A percentile compares a stretch with the other conserved stretches of the same genome.
Evolutionary conservation across 2,329 filamentous ascomycete species (phyloP).

Genomic region (Didymosphaeria variabile): DNA sequence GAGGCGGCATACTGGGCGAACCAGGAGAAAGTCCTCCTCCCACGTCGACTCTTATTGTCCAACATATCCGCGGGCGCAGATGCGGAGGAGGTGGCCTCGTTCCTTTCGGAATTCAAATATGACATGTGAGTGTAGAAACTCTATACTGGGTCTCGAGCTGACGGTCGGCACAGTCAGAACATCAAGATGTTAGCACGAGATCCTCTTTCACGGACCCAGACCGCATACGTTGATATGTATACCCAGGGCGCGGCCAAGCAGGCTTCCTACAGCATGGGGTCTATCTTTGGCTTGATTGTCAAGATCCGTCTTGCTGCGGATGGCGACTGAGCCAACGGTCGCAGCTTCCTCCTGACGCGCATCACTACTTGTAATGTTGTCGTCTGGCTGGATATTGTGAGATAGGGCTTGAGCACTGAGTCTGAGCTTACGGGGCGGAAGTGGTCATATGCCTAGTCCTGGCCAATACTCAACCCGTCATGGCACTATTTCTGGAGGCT

Average conservation of each 20-base stretch:
- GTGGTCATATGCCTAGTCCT: not conserved
- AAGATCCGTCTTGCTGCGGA: slow-evolving; percentile 23
- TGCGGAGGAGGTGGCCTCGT: slow-evolving; percentile 23
- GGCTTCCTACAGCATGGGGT: slow-evolving; percentile 23
- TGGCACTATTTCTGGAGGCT: not conserved
- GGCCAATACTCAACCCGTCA: not conserved
- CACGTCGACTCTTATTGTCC: slow-evolving; percentile 31
- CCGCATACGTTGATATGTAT: slow-evolving; percentile 33
- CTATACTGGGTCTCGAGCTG: not conserved
- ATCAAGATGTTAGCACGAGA: slow-evolving; percentile 29
- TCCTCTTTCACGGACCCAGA: slow-evolving; percentile 31
- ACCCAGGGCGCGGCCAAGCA: slow-evolving; percentile 24
- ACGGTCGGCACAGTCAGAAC: slow-evolving; percentile 19
- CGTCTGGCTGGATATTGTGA: no score
- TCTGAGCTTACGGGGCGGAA: not conserved
- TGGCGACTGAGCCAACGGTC: not conserved
- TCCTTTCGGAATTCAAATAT: slow-evolving; percentile 26
- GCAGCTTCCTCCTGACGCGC: not conserved
- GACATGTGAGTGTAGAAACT: slow-evolving; percentile 28
- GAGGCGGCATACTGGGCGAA: slow-evolving; percentile 18
- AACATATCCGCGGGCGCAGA: slow-evolving; percentile 39
- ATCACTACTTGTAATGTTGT: no score
- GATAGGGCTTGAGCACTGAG: not conserved
- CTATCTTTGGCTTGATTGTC: slow-evolving; percentile 32
- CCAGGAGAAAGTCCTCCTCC: slow-evolving; percentile 22